Evolutionary conservation across 441 rosid genomes (phyloP), one percentile per base, ranked within the genome.

Genomic region (Erysimum cheiri): DNA sequence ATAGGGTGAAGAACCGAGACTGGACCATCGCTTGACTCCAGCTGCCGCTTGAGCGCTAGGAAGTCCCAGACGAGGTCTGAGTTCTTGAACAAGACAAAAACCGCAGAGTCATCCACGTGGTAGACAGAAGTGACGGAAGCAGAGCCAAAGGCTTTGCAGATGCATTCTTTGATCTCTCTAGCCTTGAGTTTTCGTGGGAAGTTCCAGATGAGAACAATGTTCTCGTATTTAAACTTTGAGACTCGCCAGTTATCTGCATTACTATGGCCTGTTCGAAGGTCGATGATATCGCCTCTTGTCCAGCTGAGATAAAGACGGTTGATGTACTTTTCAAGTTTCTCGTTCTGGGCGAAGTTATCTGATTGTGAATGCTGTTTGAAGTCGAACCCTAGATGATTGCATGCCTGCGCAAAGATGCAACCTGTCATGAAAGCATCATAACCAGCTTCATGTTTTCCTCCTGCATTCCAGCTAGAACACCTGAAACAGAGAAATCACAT

Each of bases 351-450:
- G 61, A 88, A 69, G 81, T 69, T 77, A 70, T 80, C 78, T 1
- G 83, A 70, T 52, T 83, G 65, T 0, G 82, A 75, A 36, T 69
- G 76, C n/a, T 48, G 80, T 15, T 77, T 77, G 79, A 94, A 91
- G 73, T 92, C 87, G 33, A 94, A 73, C 29, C 89, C 98, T 6
- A 88, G 75, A 77, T 84, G 84, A 80, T 78, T 79, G 80, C 97
- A 92, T 64, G 90, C 83, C 84, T 94, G 96, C 4, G 93, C 91
- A 76, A 94, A 94, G 62, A 92, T 62, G 65, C 96, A 92, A 12
- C 99, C 98, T 41, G 99, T 92, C 99, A 94, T 92, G 82, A 94
- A 94, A 74, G 98, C 99, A 92, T 94, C 99, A 78, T 90, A 94
- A 36, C 99, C 99, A 4, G 99, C 98, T 77, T 94, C 99, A 67